Base-by-base conservation (phyloP, 2,329 filamentous ascomycete species). In the Teratosphaeriaceae sp. region DNA sequence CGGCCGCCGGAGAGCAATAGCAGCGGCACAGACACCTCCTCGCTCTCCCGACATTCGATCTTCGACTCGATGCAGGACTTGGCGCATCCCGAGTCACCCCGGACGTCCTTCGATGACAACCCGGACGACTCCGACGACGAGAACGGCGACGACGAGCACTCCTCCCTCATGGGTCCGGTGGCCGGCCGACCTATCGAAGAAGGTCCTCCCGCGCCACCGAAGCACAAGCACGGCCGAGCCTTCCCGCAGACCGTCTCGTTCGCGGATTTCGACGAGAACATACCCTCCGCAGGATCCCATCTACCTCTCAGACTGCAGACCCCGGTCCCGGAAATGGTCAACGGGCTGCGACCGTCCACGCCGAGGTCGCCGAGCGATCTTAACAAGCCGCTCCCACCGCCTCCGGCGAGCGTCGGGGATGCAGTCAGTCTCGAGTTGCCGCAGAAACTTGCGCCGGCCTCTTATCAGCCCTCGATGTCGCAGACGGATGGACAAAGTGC, bases 151-250 rank as follows among this genome's bases (percentile, higher is more conserved):
- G 74, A 76, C 12, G 70, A 75, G 44, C 45, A 54, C 34, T 46
- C 58, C 8, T 53, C 45, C 12, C 40, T 62, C 15, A 58, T 62
- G 31, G 56, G 55, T 29, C 43, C 46, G n/a, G 56, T 16, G 54
- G 67, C 33, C 62, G 71, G 50, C 80, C 80, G 60, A 34, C 51
- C 54, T 18, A 57, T 60, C 33, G 58, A 57, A 36, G 48, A 57
- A 43, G 79, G 76, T 61, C 77, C 78, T 43, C 82, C 83, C 6
- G 84, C 84, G 4, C 82, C 83, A 4, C 84, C 84, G 2, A 86
- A 76, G 56, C 86, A 82, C 21, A 78, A 83, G 44, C 83, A 86
- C 63, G 85, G 85, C 63, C 70, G 40, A 55, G 37, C 38, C 3
- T 45, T 27, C 16, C 66, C 55, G 42, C 63, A 56, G 58, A 65